Evolutionary conservation across 2,329 filamentous ascomycete species (phyloP), one percentile per base, ranked within the genome.

Genomic region (Lasiodiplodia sp.): DNA sequence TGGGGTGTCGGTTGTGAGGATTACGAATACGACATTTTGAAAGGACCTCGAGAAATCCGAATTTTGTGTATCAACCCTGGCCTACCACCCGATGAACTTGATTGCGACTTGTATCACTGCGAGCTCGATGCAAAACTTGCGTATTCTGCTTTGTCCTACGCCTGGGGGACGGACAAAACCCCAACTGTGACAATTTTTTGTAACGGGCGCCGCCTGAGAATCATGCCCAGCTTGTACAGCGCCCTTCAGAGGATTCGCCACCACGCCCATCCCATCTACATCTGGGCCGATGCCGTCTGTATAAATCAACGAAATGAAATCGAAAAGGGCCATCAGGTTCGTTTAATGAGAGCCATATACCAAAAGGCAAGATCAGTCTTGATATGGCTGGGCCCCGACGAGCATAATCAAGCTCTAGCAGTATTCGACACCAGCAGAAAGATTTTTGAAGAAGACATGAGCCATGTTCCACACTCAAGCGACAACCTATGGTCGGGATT

Each of bases 211-310:
- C 55, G 55, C 3, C 34, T 58, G n/a, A 12, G 31, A 16, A 68
- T 70, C 21, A 69, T 63, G 10, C 21, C 23, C 25, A 67, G 64
- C 52, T 25, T 58, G 25, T 11, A 58, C n/a, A 25, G 53, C 21
- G 69, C 58, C 18, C 67, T 71, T 23, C 63, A 34, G 6, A 44
- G 62, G n/a, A 55, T 70, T 38, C 62, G 70, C 16, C n/a, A 58
- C 18, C n/a, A 28, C 10, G 16, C 28, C 38, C 23, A 64, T 8
- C 28, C 62, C 3, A 38, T 55, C 14, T 63, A 52, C 28, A 52
- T 71, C 7, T 71, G 70, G 70, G 70, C 70, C n/a, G 70, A 71
- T 34, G 67, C 67, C 16, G 40, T 66, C 21, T 69, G 70, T 56
- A 71, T 71, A 18, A 67, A 71, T 21, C 70, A 71, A 49, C 34